Conservation (phyloP, 352 stramenopile genomes). For the Albugo laibachii region DNA sequence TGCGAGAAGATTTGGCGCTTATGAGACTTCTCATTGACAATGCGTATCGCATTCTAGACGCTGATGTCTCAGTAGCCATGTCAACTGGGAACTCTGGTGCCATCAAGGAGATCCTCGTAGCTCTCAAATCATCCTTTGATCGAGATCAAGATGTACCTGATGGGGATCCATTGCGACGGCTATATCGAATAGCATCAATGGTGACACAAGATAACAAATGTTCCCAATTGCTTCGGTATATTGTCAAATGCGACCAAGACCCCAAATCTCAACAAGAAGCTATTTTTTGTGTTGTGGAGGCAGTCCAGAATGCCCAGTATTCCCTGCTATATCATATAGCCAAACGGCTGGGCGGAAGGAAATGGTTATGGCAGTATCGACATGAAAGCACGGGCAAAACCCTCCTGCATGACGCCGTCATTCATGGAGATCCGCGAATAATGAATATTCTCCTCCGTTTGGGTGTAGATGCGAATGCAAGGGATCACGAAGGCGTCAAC, state of each 20-base stretch:
- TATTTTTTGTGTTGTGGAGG: background rate
- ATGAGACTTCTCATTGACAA: constrained; percentile 6
- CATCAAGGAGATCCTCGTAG: background rate
- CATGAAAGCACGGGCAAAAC: background rate
- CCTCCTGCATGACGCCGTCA: constrained; percentile 12
- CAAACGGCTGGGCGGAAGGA: background rate
- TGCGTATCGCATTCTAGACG: background rate
- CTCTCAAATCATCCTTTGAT: background rate
- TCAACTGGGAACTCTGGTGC: background rate
- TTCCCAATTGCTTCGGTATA: no score
- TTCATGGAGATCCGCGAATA: constrained; percentile 18
- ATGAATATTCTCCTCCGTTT: constrained; percentile 26
- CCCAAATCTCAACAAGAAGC: background rate
- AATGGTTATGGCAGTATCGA: background rate
- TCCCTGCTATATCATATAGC: background rate
- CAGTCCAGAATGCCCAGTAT: background rate
- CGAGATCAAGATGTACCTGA: no score
- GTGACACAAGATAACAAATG: background rate
- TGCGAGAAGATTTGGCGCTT: constrained; percentile 16
- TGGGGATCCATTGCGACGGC: background rate
- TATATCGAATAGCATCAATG: background rate
- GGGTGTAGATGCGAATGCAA: constrained; percentile 38
- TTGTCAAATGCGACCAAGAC: background rate
- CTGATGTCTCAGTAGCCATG: background rate
- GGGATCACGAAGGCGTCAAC: constrained; percentile 38